phyloP scores from a whole-genome alignment of 345 rosid genomes.

The Murraya paniculata region DNA sequence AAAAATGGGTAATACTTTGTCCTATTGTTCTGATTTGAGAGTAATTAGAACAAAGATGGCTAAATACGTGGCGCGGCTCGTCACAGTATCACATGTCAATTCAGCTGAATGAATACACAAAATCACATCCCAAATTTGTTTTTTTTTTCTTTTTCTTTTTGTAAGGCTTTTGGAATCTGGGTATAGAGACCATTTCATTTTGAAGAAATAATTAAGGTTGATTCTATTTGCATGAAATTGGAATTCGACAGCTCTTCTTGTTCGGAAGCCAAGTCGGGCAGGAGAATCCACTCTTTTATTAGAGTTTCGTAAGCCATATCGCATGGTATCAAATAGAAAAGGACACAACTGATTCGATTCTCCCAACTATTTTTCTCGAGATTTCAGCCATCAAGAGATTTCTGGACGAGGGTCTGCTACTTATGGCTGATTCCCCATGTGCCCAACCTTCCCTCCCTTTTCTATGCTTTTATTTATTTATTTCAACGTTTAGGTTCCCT shows the following conservation, averaged over 20 bases:
- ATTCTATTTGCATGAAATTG: not conserved
- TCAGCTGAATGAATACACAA: no score
- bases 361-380: not conserved
- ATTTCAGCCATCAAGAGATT: not conserved
- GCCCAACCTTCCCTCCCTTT: not conserved
- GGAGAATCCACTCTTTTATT: not conserved
- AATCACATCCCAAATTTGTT: not conserved
- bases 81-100: no score
- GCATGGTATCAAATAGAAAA: not conserved
- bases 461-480: not conserved
- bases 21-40: no score
- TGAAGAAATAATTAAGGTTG: not conserved
- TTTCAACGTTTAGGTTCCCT: not conserved
- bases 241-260: not conserved
- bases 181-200: not conserved
- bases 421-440: not conserved
- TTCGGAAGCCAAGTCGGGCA: constrained; percentile 1
- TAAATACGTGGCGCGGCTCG: no score
- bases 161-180: not conserved
- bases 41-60: no score
- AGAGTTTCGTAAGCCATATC: not conserved
- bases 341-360: not conserved
- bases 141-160: no score
- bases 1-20: no score
- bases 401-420: not conserved